Evolutionary conservation across 148 eudicot species (phyloP).

Genomic region (Nyssa sinensis): DNA sequence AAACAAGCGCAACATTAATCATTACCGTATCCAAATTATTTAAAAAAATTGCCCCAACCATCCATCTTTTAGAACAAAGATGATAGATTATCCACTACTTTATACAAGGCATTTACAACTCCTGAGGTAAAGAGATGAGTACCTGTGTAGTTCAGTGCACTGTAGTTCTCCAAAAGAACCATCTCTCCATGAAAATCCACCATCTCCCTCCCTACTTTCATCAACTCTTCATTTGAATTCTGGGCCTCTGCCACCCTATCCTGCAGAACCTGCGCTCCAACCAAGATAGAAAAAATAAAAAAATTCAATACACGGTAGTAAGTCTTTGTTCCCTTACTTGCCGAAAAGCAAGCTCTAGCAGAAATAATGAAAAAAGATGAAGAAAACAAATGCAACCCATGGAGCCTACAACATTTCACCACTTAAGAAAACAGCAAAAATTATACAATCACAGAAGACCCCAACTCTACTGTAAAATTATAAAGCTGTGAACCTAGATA

Average conservation of each 20-base stretch:
- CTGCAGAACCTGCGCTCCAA: conserved; percentile 48
- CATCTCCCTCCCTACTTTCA: conserved; percentile 56
- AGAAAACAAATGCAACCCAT: background rate
- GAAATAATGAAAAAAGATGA: background rate
- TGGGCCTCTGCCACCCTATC: conserved; percentile 52
- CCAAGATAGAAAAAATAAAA: background rate
- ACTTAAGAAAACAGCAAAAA: no score
- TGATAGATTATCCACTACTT: background rate
- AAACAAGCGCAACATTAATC: background rate
- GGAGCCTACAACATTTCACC: background rate
- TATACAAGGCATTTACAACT: background rate
- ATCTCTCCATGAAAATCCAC: conserved; percentile 90
- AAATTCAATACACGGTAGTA: background rate
- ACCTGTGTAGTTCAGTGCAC: conserved; percentile 96
- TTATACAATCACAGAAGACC: no score
- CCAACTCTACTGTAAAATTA: no score
- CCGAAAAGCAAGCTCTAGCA: background rate
- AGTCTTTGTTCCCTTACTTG: background rate
- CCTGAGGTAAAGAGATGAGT: background rate
- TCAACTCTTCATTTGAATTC: conserved; percentile 53
- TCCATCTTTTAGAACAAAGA: background rate
- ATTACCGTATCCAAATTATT: background rate
- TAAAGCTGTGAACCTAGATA: no score
- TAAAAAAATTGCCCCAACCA: background rate
- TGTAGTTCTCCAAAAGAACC: conserved; percentile 79